A percentile compares a stretch with the other conserved stretches of the same genome.
Conservation (phyloP, 1,139 yeast genomes). For the Pichia inconspicua region DNA sequence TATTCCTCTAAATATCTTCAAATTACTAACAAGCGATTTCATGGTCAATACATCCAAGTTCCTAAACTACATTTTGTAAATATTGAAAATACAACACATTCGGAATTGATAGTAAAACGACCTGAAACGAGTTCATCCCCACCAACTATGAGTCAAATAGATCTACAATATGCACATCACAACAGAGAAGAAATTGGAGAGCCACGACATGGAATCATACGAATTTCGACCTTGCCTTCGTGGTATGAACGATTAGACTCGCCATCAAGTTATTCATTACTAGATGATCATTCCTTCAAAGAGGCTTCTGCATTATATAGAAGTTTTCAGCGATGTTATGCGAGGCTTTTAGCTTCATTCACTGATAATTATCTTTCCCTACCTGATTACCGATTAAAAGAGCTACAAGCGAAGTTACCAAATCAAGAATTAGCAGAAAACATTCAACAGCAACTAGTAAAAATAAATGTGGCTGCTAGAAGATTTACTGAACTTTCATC, state of each 20-base stretch:
- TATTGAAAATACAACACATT: not conserved
- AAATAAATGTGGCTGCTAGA: constrained; percentile 3
- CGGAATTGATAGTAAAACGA: not conserved
- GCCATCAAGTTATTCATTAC: constrained; percentile 9
- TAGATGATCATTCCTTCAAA: not conserved
- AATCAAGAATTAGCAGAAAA: constrained; percentile 3
- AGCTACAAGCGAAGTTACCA: not conserved
- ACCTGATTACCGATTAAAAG: not conserved
- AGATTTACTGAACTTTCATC: constrained; percentile 7
- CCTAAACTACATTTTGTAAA: constrained; percentile 7
- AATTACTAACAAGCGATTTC: not conserved
- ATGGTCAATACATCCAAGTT: constrained; percentile 4
- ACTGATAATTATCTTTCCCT: constrained; percentile 4
- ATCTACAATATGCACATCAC: not conserved
- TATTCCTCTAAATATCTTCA: too few relatives aligned
- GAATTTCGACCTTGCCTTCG: constrained; percentile 5
- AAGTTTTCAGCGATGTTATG: constrained; percentile 10
- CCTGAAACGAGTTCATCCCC: not conserved
- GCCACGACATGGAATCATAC: not conserved
- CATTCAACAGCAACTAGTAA: constrained; percentile 6
- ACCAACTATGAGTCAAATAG: constrained; percentile 7
- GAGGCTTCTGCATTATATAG: constrained; percentile 3
- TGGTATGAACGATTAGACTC: constrained; percentile 10
- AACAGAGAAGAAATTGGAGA: not conserved
- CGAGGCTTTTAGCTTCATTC: constrained; percentile 3